Conservation (phyloP, 1,284 basidiomycete genomes). For the Neonothopanus nambi region DNA sequence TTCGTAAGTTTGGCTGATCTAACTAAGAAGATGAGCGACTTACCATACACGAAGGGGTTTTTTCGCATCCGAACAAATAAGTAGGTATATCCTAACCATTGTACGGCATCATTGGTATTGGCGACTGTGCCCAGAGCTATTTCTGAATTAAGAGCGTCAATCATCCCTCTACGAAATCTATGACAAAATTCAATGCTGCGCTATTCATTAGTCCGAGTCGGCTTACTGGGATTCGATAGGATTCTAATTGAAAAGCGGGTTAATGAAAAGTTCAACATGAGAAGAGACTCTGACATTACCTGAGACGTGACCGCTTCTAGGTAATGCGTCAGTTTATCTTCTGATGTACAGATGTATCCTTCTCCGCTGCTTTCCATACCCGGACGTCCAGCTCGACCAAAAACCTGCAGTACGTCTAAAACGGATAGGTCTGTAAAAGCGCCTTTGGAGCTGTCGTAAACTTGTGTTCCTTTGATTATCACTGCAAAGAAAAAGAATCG, state of each 20-base stretch:
- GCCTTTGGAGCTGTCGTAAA: slow-evolving; percentile 90
- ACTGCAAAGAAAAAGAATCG: slow-evolving; percentile 50
- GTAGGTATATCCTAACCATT: slow-evolving; percentile 98
- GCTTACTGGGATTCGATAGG: slow-evolving; percentile 95
- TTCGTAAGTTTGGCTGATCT: slow-evolving; percentile 7
- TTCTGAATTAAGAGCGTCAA: slow-evolving; percentile 95
- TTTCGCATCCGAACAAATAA: slow-evolving; percentile 94
- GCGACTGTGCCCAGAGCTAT: slow-evolving; percentile 94
- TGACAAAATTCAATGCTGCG: slow-evolving; percentile 16
- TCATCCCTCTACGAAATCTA: slow-evolving; percentile 85
- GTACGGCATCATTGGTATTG: slow-evolving; percentile 84
- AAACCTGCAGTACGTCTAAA: slow-evolving; percentile 95
- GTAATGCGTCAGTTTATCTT: slow-evolving; percentile 94
- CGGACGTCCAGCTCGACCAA: slow-evolving; percentile 96
- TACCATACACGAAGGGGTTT: slow-evolving; percentile 91
- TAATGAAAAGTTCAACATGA: slow-evolving; percentile 14
- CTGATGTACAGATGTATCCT: slow-evolving; percentile 94
- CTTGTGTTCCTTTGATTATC: slow-evolving; percentile 97
- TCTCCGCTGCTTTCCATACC: slow-evolving; percentile 95
- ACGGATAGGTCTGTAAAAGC: slow-evolving; percentile 93
- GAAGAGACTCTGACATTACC: slow-evolving; percentile 37
- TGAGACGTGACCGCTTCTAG: slow-evolving; percentile 88
- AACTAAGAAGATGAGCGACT: slow-evolving; percentile 19
- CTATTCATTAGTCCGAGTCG: neutral
- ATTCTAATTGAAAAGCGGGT: slow-evolving; percentile 47